Percentiles rank a stretch among this genome's conserved stretches.
Evolutionary conservation across 1,139 yeast species (phyloP).

Genomic region (Yamadazyma trypodendri): DNA sequence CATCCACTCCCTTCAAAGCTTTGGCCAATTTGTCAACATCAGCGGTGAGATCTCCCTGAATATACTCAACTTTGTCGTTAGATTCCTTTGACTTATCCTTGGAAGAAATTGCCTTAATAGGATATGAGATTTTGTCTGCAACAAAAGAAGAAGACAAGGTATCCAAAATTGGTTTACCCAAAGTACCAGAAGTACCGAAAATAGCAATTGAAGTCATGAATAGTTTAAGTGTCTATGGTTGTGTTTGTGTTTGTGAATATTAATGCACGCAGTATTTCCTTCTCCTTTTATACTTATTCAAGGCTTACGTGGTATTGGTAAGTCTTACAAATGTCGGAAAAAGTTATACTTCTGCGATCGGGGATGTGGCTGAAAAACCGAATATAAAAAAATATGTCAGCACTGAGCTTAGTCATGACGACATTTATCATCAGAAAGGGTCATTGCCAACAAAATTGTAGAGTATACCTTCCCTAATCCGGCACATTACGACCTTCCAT

Average conservation of each 20-base stretch:
- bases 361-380: too few species aligned
- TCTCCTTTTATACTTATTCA: too few species aligned
- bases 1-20: conserved; percentile 50
- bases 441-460: too few species aligned
- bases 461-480: too few species aligned
- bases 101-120: conserved; percentile 53
- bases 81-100: conserved; percentile 31
- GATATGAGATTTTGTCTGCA: conserved; percentile 41
- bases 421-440: too few species aligned
- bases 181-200: conserved; percentile 51
- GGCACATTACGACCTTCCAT: too few species aligned
- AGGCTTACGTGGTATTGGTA: too few species aligned
- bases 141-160: conserved; percentile 47
- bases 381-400: too few species aligned
- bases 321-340: too few species aligned
- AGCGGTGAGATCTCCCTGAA: conserved; percentile 26
- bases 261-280: neutral
- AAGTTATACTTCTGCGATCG: too few species aligned
- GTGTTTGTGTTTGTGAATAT: neutral
- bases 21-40: conserved; percentile 26
- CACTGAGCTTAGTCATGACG: too few species aligned
- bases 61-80: conserved; percentile 41
- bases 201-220: conserved; percentile 43
- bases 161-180: conserved; percentile 47
- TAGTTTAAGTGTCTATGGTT: neutral